Evolutionary conservation across 148 eudicot genomes (phyloP), one percentile per base, ranked within the genome.

Genomic region (Fagopyrum homotropicum): DNA sequence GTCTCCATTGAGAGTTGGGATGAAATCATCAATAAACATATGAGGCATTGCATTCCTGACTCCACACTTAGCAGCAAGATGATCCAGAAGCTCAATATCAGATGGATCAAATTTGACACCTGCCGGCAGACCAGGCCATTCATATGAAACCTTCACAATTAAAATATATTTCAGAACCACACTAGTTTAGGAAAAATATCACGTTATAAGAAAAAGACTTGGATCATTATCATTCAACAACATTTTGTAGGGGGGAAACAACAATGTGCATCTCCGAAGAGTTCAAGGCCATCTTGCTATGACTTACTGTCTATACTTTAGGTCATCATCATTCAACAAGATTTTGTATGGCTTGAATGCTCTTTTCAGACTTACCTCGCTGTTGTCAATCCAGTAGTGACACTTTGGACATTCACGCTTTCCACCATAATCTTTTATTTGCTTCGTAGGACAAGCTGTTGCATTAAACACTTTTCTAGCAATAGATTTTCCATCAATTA

Each of bases 101-200:
- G 93, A 81, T 56, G 95, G 95, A 79, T 92, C 97, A 72, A 90
- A 92, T 75, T 92, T 90, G 48, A 92, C 95, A 76, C 95, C 95
- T 54, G 77, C 82, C 60, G 95, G 97, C 9, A 92, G 81, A 12
- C 97, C 97, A 77, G 95, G 95, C 97, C 97, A 92, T 52, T 90
- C 90, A 71, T 79, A 79, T 47, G 81, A 71, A 56, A 89, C 88
- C 96, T 90, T 78, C 46, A 73, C 2, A 44, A 64, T 54, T 55
- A 22, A 56, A 40, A 63, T 29, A 52, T 5, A 17, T 7, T 44
- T 9, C 29, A 73, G 52, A 51, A 22, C 11, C 40, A 1, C 10
- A 14, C 50, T 8, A 9, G n/a, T 11, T 19, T 2, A 52, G 44
- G 14, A 51, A 73, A 3, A 14, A 29, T 29, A 73, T 7, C 7